A percentile compares a stretch with the other conserved stretches of the same genome.
Evolutionary conservation across 192 early-diverging fungal species (phyloP).

Genomic region (Coemansia sp.): DNA sequence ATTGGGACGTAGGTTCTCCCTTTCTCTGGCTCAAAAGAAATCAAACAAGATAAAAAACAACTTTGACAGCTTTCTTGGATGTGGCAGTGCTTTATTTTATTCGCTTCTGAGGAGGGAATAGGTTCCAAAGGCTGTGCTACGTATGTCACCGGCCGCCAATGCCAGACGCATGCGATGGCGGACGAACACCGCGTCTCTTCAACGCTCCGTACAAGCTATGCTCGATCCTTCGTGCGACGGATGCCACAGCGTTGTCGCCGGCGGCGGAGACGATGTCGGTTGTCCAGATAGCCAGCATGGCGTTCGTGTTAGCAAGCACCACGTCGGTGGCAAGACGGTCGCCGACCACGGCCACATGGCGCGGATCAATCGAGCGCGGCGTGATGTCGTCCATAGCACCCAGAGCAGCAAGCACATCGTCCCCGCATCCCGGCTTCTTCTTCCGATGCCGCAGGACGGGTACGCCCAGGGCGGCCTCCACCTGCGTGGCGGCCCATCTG

Average conservation of each 20-base stretch:
- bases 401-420: conserved; percentile 60
- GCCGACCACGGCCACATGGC: conserved; percentile 74
- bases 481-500: conserved; percentile 41
- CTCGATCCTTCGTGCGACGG: conserved; percentile 24
- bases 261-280: conserved; percentile 66
- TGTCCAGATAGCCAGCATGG: conserved; percentile 72
- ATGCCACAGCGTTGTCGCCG: conserved; percentile 78
- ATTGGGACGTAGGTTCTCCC: too few relatives aligned
- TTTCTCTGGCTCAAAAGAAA: too few relatives aligned
- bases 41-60: too few relatives aligned
- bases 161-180: conserved; percentile 6
- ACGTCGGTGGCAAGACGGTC: conserved; percentile 88
- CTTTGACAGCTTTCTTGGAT: too few relatives aligned
- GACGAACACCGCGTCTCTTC: not conserved
- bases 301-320: conserved; percentile 76
- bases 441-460: conserved; percentile 59
- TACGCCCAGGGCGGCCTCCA: conserved; percentile 51
- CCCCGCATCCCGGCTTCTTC: conserved; percentile 77
- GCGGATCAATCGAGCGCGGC: conserved; percentile 21
- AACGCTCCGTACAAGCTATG: conserved; percentile 22
- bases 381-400: not conserved
- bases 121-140: too few relatives aligned
- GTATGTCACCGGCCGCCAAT: not conserved
- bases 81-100: not conserved
- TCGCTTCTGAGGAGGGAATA: not conserved